Conservation (phyloP, 1,139 yeast species). For the Saccharomyces hybrid region DNA sequence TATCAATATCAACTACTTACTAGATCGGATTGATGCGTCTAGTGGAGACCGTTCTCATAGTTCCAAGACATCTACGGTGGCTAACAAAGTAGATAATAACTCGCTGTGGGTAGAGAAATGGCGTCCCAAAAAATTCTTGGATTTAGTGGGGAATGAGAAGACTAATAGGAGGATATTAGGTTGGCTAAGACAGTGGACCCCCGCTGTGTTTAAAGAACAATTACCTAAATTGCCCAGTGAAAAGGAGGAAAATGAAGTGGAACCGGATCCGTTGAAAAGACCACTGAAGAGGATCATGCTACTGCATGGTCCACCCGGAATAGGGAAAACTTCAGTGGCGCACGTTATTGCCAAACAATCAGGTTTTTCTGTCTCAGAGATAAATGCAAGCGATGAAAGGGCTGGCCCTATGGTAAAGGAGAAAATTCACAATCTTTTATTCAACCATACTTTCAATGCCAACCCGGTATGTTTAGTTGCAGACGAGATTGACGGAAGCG, state of each 20-base stretch:
- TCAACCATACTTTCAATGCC: slow-evolving; percentile 48
- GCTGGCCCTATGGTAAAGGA: slow-evolving; percentile 50
- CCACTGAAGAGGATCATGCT: slow-evolving; percentile 66
- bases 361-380: slow-evolving; percentile 74
- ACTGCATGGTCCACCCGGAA: slow-evolving; percentile 89
- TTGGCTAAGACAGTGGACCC: slow-evolving; percentile 82
- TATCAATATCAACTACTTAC: slow-evolving; percentile 32
- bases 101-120: slow-evolving; percentile 74
- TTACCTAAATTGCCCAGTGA: slow-evolving; percentile 17
- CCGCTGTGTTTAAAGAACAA: slow-evolving; percentile 50
- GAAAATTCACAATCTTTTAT: slow-evolving; percentile 63
- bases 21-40: slow-evolving; percentile 28
- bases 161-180: slow-evolving; percentile 62
- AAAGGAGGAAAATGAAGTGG: slow-evolving; percentile 6
- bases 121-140: slow-evolving; percentile 67
- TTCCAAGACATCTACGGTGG: not conserved
- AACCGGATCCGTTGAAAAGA: slow-evolving; percentile 52
- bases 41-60: not conserved
- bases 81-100: slow-evolving; percentile 3
- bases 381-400: slow-evolving; percentile 86
- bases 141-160: slow-evolving; percentile 71
- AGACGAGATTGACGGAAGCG: slow-evolving; percentile 89
- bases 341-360: slow-evolving; percentile 78
- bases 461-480: slow-evolving; percentile 76
- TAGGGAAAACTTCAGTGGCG: slow-evolving; percentile 90